Conservation (phyloP, 768 basidiomycete genomes). For the Rhodotorula taiwanensis region DNA sequence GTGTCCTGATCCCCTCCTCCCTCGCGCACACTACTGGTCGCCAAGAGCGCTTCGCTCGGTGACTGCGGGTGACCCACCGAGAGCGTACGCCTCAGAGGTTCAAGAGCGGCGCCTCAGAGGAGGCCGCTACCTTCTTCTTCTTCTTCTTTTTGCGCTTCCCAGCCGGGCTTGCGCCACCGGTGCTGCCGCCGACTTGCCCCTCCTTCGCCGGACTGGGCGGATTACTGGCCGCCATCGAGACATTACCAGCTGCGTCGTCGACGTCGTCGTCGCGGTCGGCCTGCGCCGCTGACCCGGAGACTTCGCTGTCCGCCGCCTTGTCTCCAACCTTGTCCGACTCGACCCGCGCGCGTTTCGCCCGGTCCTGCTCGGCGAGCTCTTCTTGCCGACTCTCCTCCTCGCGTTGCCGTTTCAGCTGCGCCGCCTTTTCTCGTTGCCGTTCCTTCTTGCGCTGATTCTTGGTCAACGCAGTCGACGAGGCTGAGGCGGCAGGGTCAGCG, state of each 20-base stretch:
- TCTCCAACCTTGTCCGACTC: neutral
- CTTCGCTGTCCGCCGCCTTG: neutral
- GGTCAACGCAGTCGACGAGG: neutral
- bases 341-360: neutral
- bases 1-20: neutral
- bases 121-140: neutral
- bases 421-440: constrained; percentile 7
- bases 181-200: no score
- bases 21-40: neutral
- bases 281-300: neutral
- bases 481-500: neutral
- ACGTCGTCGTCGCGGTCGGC: neutral
- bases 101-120: neutral
- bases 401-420: neutral
- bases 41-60: no score
- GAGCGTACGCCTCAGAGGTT: neutral
- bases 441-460: constrained; percentile 35
- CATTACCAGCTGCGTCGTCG: neutral
- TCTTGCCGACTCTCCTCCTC: constrained; percentile 16
- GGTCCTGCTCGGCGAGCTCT: neutral
- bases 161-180: neutral
- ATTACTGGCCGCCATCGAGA: neutral
- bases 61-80: neutral
- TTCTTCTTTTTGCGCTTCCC: constrained; percentile 12
- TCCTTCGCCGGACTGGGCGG: constrained; percentile 1